Conservation (phyloP, 495 filamentous ascomycete species). For the Penicillium ochrochloron region DNA sequence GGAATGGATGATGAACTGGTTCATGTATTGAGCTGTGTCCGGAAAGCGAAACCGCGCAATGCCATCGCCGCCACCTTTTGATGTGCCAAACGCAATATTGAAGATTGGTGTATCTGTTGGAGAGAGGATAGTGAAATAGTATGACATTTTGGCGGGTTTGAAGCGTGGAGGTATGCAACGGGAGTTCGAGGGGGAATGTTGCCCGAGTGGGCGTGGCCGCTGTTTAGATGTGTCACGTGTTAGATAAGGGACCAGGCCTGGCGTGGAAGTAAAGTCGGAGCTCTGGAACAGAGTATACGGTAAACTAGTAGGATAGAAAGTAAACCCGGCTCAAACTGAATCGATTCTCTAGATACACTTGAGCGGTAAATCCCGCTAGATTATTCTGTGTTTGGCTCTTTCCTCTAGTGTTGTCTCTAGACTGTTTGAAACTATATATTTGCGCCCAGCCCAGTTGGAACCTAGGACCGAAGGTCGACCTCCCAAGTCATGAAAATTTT, state of each 20-base stretch:
- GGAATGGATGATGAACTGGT: constrained; percentile 95
- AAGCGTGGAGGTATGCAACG: constrained; percentile 17
- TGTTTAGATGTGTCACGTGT: constrained; percentile 18
- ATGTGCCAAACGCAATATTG: constrained; percentile 94
- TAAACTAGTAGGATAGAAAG: too few species aligned
- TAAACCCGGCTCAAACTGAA: too few species aligned
- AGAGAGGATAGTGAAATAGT: constrained; percentile 94
- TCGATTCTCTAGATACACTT: too few species aligned
- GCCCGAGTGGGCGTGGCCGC: constrained; percentile 12
- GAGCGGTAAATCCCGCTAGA: too few species aligned
- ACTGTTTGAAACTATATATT: too few species aligned
- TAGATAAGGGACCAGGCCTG: constrained; percentile 6
- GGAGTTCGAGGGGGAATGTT: constrained; percentile 13
- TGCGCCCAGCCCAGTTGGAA: too few species aligned
- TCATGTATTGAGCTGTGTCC: constrained; percentile 86
- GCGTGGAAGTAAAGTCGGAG: constrained; percentile 2
- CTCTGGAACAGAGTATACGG: background rate
- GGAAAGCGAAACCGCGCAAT: constrained; percentile 76
- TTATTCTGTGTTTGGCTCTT: too few species aligned
- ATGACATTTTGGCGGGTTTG: constrained; percentile 69
- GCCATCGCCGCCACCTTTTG: constrained; percentile 91
- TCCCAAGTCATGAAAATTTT: too few species aligned
- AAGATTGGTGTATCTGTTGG: constrained; percentile 94
- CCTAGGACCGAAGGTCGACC: too few species aligned
- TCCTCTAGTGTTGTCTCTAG: too few species aligned